Percentiles rank a stretch among this genome's conserved stretches.
Conservation (phyloP, 208 protist species). For the Acanthamoeba triangularis region DNA sequence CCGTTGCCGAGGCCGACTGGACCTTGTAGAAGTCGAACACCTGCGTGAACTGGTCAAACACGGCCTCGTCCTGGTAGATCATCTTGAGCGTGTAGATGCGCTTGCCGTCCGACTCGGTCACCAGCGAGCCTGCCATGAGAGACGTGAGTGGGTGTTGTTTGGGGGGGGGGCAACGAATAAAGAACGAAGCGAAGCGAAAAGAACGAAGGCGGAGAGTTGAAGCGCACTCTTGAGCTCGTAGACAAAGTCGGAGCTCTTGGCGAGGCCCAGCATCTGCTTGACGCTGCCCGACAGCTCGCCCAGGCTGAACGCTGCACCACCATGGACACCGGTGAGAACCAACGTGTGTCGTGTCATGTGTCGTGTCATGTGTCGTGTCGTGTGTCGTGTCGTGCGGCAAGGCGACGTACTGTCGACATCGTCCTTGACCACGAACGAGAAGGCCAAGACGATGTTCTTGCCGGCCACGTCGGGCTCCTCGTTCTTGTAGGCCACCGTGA, state of each 20-base stretch:
- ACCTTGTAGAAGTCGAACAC: slow-evolving; percentile 63
- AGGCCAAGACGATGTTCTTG: slow-evolving; percentile 3
- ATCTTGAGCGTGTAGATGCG: slow-evolving; percentile 47
- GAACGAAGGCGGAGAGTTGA: not conserved
- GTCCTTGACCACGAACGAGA: slow-evolving; percentile 55
- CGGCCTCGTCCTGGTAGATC: slow-evolving; percentile 20
- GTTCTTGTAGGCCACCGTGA: slow-evolving; percentile 32
- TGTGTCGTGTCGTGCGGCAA: not conserved
- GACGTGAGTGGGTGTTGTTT: too few relatives aligned
- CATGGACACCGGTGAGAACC: not conserved
- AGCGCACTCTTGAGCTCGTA: slow-evolving; percentile 56
- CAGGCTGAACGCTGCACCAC: slow-evolving; percentile 52
- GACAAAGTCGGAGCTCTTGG: slow-evolving; percentile 19
- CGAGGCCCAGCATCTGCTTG: slow-evolving; percentile 69
- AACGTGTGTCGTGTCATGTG: not conserved
- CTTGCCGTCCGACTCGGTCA: slow-evolving; percentile 57
- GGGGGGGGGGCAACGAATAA: not conserved
- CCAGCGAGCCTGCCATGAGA: not conserved
- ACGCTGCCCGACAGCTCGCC: slow-evolving; percentile 69
- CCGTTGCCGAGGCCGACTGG: not conserved
- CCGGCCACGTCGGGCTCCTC: not conserved
- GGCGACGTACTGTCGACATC: slow-evolving; percentile 25
- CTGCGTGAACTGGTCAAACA: slow-evolving; percentile 15
- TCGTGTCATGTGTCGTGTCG: not conserved
- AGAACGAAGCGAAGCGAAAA: not conserved